Percentiles rank a stretch among this genome's conserved stretches.
phyloP scores from a whole-genome alignment of 495 filamentous ascomycete species.

The Bacidia rubella region DNA sequence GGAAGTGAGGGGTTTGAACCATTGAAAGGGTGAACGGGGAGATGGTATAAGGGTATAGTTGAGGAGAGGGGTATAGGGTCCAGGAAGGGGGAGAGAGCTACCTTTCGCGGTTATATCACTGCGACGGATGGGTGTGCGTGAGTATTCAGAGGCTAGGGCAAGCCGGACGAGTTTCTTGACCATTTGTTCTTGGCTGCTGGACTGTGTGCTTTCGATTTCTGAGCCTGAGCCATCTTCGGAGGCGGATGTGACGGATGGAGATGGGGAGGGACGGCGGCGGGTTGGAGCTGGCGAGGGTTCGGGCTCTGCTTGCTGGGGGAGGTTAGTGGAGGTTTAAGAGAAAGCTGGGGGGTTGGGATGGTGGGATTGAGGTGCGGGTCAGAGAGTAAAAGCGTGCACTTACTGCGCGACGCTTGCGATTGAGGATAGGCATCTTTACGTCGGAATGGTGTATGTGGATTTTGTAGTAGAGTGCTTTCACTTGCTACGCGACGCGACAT shows the following conservation, averaged over 20 bases:
- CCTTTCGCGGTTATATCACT: slow-evolving; percentile 66
- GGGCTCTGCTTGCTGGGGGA: slow-evolving; percentile 15
- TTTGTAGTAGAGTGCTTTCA: too few species aligned
- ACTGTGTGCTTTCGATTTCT: slow-evolving; percentile 9
- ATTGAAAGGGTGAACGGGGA: too few species aligned
- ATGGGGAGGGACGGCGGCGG: slow-evolving; percentile 15
- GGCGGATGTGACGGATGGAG: slow-evolving; percentile 13
- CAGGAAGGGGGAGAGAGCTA: slow-evolving; percentile 23
- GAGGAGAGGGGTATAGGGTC: too few species aligned
- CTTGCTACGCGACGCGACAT: too few species aligned
- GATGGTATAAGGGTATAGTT: too few species aligned
- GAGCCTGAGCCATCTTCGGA: slow-evolving; percentile 9
- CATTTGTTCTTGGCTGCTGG: slow-evolving; percentile 16
- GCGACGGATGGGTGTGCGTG: slow-evolving; percentile 62
- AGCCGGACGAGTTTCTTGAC: slow-evolving; percentile 80
- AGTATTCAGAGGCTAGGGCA: slow-evolving; percentile 75
- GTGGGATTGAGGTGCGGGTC: too few species aligned
- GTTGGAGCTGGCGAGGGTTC: slow-evolving; percentile 14
- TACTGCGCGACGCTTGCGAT: slow-evolving; percentile 16
- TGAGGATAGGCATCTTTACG: slow-evolving; percentile 11
- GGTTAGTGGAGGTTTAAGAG: not conserved
- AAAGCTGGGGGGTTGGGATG: not conserved
- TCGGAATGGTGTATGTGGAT: too few species aligned
- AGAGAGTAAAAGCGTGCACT: too few species aligned
- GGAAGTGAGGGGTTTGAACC: not conserved